A percentile compares a stretch with the other conserved stretches of the same genome.
Evolutionary conservation across 164 flowering plant genomes (phyloP).

Genomic region (Vitis labrusca): DNA sequence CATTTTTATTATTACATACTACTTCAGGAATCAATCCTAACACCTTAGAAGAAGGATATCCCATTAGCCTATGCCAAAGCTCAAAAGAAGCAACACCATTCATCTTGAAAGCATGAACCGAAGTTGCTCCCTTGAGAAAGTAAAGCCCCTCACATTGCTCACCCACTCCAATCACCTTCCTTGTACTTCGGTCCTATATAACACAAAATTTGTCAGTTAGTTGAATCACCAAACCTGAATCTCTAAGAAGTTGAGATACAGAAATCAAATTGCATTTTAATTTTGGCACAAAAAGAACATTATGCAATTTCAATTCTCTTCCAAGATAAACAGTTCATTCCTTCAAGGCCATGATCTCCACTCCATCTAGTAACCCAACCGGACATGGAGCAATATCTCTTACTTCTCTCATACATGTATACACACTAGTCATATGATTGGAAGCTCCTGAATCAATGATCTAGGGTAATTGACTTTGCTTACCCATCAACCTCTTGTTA

Average conservation of each 20-base stretch:
- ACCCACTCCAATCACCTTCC: conserved; percentile 22
- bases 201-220: conserved; percentile 11
- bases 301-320: not conserved
- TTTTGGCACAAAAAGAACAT: conserved; percentile 11
- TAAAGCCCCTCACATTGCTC: not conserved
- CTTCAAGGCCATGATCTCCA: not conserved
- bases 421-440: conserved; percentile 7
- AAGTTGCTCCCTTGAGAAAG: not conserved
- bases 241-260: not conserved
- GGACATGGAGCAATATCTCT: not conserved
- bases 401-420: not conserved
- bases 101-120: not conserved
- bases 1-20: not conserved
- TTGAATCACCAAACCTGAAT: not conserved
- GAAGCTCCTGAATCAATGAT: conserved; percentile 10
- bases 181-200: conserved; percentile 15
- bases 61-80: not conserved
- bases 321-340: not conserved
- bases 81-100: not conserved
- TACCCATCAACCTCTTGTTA: not conserved
- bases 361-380: not conserved
- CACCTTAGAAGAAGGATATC: not conserved
- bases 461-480: not conserved
- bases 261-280: conserved; percentile 14
- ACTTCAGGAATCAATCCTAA: not conserved